Conservation (phyloP, 345 rosid species). For the Microcos paniculata region DNA sequence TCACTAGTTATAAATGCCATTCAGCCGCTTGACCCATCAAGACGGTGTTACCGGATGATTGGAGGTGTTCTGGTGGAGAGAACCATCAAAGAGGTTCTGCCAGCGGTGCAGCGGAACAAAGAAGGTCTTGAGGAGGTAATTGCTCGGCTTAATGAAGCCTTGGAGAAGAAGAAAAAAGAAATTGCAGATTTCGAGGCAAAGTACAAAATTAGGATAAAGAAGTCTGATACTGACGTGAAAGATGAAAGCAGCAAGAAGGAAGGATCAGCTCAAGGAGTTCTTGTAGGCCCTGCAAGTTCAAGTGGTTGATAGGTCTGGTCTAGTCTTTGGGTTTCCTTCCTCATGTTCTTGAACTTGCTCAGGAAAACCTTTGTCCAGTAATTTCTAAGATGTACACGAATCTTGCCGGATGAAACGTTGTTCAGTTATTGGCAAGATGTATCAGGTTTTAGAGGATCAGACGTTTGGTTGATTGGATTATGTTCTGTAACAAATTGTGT, state of each 20-base stretch:
- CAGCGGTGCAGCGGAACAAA: slow-evolving; percentile 92
- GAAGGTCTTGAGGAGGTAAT: slow-evolving; percentile 94
- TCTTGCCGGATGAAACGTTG: not conserved
- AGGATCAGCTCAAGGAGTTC: slow-evolving; percentile 93
- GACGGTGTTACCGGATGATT: slow-evolving; percentile 88
- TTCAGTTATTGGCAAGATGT: not conserved
- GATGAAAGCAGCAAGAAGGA: slow-evolving; percentile 64
- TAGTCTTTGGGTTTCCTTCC: not conserved
- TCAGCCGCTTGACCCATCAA: slow-evolving; percentile 77
- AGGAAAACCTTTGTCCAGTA: not conserved
- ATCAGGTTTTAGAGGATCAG: not conserved
- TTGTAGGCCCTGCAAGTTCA: slow-evolving; percentile 83
- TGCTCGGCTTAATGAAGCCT: slow-evolving; percentile 70
- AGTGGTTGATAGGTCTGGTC: slow-evolving; percentile 27
- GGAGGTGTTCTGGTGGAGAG: slow-evolving; percentile 96
- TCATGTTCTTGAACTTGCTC: not conserved
- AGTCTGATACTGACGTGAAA: slow-evolving; percentile 44
- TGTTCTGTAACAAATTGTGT: not conserved
- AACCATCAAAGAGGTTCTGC: slow-evolving; percentile 87
- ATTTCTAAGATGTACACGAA: not conserved
- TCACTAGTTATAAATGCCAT: slow-evolving; percentile 81
- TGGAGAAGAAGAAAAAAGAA: slow-evolving; percentile 84
- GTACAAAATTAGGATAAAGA: slow-evolving; percentile 84
- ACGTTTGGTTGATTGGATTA: not conserved
- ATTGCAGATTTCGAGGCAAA: slow-evolving; percentile 74